Base-by-base conservation (phyloP, 345 rosid genomes). In the Linum usitatissimum region DNA sequence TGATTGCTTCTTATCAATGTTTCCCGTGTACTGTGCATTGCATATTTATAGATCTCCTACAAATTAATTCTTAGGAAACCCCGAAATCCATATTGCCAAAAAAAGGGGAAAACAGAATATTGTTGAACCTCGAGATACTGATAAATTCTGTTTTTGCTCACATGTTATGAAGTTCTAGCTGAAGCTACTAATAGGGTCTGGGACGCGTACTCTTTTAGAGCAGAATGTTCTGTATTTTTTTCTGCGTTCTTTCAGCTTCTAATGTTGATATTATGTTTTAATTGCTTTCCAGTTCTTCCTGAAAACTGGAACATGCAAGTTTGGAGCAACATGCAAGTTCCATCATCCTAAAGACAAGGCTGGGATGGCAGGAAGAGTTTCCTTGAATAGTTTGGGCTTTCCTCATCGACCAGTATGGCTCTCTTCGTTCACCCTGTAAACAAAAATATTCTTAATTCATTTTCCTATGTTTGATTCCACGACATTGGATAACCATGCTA, bases 271-370 rank as follows among this genome's bases (percentile, higher is more conserved):
- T 7, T 6, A 19, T 48, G 55, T 73, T 60, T 76, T 49, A 62
- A 65, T 60, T 54, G 42, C n/a, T 38, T 21, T 73, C 55, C 84
- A 94, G 99, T 90, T 86, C 81, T 94, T 83, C 71, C 75, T 94
- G 75, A 90, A 88, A 83, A 94, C 97, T 45, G 99, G 99, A 73
- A 90, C 95, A n/a, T 94, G 99, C 81, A 94, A 86, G 79, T 94
- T 94, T 81, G 99, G 99, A 67, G 95, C 91, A 67, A 94, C 99
- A 66, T 94, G 99, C 87, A 94, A 90, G 82, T 94, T 94, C 76
- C 91, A 94, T 79, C 99, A 94, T 77, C 99, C 99, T 38, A 86
- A 81, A 77, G 89, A 88, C 68, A 88, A 84, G 79, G 99, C 97
- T 76, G 99, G 96, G 48, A 80, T 85, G 76, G 85, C 89, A 63